Conservation (phyloP, 2,329 filamentous ascomycete genomes). For the Pseudopithomyces chartarum region DNA sequence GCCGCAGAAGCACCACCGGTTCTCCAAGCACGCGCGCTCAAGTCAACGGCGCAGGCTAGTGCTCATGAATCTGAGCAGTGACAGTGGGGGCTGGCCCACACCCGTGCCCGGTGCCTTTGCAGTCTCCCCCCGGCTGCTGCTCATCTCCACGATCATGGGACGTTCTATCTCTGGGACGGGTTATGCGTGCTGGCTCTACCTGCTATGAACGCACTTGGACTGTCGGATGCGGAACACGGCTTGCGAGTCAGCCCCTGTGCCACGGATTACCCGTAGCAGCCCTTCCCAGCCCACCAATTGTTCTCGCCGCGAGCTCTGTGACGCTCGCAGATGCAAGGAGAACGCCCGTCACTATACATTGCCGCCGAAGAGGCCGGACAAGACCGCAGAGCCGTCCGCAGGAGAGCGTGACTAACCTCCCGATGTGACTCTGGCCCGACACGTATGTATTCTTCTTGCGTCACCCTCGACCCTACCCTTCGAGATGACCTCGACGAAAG, state of each 20-base stretch:
- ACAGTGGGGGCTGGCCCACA: background rate
- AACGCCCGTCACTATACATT: no score
- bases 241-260: no score
- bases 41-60: background rate
- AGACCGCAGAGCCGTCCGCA: background rate
- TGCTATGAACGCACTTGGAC: no score
- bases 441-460: background rate
- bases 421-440: background rate
- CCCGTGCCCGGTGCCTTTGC: background rate
- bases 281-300: no score
- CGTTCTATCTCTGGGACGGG: background rate
- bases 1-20: background rate
- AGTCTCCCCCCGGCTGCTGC: background rate
- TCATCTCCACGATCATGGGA: background rate
- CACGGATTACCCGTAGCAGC: no score
- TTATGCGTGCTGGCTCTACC: no score
- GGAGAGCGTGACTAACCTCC: background rate
- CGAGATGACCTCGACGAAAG: background rate
- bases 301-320: no score
- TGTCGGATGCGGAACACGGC: no score
- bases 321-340: no score
- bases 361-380: no score
- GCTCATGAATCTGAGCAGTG: constrained; percentile 3
- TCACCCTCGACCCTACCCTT: background rate
- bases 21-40: background rate